Evolutionary conservation across 768 basidiomycete genomes (phyloP).

Genomic region (Suillus ampliporus): DNA sequence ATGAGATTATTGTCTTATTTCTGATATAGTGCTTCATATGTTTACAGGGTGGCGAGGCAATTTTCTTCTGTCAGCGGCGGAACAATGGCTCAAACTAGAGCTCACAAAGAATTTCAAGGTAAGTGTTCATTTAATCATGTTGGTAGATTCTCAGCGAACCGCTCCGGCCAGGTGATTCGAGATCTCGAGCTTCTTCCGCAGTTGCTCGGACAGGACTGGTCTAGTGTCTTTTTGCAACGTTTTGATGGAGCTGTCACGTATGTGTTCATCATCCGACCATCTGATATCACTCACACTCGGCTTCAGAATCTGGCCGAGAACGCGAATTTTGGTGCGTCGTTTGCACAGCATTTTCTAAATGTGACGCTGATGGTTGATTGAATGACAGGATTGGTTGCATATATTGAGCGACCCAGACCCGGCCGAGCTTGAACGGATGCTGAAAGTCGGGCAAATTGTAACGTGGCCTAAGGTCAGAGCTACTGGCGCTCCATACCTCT

Average conservation of each 20-base stretch:
- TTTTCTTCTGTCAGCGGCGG: constrained; percentile 88
- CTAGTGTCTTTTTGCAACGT: constrained; percentile 92
- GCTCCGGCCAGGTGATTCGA: constrained; percentile 72
- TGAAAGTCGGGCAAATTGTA: constrained; percentile 83
- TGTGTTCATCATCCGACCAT: constrained; percentile 33
- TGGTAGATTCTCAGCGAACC: constrained; percentile 1
- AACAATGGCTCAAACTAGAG: constrained; percentile 95
- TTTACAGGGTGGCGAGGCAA: constrained; percentile 90
- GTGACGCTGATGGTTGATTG: constrained; percentile 8
- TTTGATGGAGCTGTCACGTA: constrained; percentile 91
- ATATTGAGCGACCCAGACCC: constrained; percentile 86
- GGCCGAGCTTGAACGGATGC: constrained; percentile 82
- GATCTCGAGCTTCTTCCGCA: constrained; percentile 97
- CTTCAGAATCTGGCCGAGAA: constrained; percentile 82
- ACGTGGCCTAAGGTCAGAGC: constrained; percentile 92
- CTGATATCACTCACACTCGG: constrained; percentile 33
- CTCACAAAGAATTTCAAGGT: constrained; percentile 96
- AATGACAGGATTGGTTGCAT: constrained; percentile 75
- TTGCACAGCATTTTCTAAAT: constrained; percentile 9
- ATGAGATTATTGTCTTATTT: background rate
- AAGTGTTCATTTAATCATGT: background rate
- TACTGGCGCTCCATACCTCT: background rate
- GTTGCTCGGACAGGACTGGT: constrained; percentile 94
- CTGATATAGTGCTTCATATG: constrained; percentile 6
- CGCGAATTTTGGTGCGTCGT: constrained; percentile 65